Evolutionary conservation across 1,139 yeast species (phyloP), one percentile per base, ranked within the genome.

Genomic region (Candida sp.): DNA sequence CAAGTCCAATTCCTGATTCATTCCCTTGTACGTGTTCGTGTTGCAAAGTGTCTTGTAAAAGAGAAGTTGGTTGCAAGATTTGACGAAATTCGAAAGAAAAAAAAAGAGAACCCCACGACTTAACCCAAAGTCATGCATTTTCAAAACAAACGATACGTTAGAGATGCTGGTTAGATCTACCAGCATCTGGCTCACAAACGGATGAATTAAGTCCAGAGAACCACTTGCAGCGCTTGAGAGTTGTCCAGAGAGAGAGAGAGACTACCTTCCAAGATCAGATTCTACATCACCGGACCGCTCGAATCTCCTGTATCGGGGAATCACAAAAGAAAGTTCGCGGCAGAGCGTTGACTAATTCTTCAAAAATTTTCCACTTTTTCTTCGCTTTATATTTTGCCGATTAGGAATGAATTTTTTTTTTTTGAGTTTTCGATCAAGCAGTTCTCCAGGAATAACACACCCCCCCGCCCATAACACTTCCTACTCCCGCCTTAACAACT

Each of bases 1-100:
- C 5, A 62, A 42, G 45, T 63, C 60, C 58, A 63, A 55, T 12
- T 27, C 23, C 34, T 44, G 43, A 26, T 38, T 45, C 47, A 42
- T 50, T 9, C 11, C 17, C 35, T 33, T 8, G 27, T 34, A 9
- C 3, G 2, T 25, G 12, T 7, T 11, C 31, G 28, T 22, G 38
- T 3, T 34, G 23, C 22, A 38, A 38, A 25, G 11, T 4, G 9
- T 22, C 25, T 22, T 5, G 28, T 23, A 4, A 5, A 44, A 3
- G 22, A 37, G 22, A 44, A 32, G 31, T 38, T 38, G 42, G 42
- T 38, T 38, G 42, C 42, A 26, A 38, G 42, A 38, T 38, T 38
- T 38, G 31, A 26, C 31, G 7, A 38, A 25, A 40, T 28, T 7
- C 3, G 12, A 27, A 11, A 28, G 28, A 42, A 42, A 17, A 42